Evolutionary conservation across 768 basidiomycete species (phyloP), one percentile per base, ranked within the genome.

Genomic region (Russula brevipes): DNA sequence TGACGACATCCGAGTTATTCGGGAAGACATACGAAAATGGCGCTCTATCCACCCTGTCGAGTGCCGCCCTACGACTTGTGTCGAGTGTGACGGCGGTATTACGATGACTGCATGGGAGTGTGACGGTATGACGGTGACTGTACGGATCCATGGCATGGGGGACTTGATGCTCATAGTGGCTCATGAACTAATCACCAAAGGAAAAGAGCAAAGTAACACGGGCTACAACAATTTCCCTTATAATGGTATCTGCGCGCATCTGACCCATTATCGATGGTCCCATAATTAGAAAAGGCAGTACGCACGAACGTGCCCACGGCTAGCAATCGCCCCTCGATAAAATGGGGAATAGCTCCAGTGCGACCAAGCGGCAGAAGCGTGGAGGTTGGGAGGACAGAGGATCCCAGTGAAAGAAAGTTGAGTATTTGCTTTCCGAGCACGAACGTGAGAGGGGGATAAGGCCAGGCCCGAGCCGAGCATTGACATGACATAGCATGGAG

Each of bases 31-130:
- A 90, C 88, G 86, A 86, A 75, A 95, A 95, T 47, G 81, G 80
- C 49, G 94, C 94, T 67, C 87, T 87, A 75, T 96, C 94, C 63
- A 97, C 83, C 73, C 93, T 91, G 19, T 87, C 84, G 53, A 97
- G 81, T 38, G 94, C 93, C 41, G 85, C 86, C 16, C 88, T 81
- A 66, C 94, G 86, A 59, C 85, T 83, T 72, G 87, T 85, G 71
- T 88, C 84, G 52, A 90, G 81, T 39, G 70, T 39, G 3, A 35
- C 24, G 24, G 24, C 38, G 11, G 45, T 2, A 57, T 24, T 24
- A 2, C 45, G 17, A 11, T 46, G 31, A 39, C 31, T 17, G 6
- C 12, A 46, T 6, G 60, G 58, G 24, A 24, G 24, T 24, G 70
- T 38, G 3, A 35, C 38, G 11, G 45, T 2, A 57, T 24, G 14